phyloP scores from a whole-genome alignment of 192 early-diverging fungal species.

The Backusella macrospora region DNA sequence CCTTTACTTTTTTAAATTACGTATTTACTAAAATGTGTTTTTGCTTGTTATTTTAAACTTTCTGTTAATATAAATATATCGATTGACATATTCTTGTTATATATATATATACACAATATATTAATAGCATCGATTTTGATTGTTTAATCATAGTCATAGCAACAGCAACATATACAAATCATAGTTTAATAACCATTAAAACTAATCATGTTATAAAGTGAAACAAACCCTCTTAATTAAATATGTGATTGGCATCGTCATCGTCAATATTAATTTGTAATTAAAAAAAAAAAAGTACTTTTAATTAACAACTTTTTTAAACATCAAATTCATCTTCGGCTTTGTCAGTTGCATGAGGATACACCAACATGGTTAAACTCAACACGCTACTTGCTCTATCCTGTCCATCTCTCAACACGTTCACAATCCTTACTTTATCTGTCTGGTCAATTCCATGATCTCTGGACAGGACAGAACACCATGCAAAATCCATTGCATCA shows the following conservation, averaged over 20 bases:
- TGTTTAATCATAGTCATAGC: too few relatives aligned
- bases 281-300: too few relatives aligned
- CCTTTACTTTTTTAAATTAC: background rate
- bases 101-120: too few relatives aligned
- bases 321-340: constrained; percentile 2
- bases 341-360: constrained; percentile 7
- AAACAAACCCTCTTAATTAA: too few relatives aligned
- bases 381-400: background rate
- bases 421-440: constrained; percentile 24
- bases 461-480: background rate
- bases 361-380: background rate
- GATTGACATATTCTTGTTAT: background rate
- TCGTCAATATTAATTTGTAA: too few relatives aligned
- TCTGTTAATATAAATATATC: too few relatives aligned
- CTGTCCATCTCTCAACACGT: constrained; percentile 17
- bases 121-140: too few relatives aligned
- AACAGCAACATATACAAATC: too few relatives aligned
- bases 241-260: too few relatives aligned
- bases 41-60: too few relatives aligned
- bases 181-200: too few relatives aligned
- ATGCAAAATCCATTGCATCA: constrained; percentile 22
- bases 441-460: background rate
- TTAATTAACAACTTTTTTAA: background rate
- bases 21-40: background rate
- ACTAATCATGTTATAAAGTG: too few relatives aligned